phyloP scores from a whole-genome alignment of 768 basidiomycete genomes.

The Boletus rex-veris region DNA sequence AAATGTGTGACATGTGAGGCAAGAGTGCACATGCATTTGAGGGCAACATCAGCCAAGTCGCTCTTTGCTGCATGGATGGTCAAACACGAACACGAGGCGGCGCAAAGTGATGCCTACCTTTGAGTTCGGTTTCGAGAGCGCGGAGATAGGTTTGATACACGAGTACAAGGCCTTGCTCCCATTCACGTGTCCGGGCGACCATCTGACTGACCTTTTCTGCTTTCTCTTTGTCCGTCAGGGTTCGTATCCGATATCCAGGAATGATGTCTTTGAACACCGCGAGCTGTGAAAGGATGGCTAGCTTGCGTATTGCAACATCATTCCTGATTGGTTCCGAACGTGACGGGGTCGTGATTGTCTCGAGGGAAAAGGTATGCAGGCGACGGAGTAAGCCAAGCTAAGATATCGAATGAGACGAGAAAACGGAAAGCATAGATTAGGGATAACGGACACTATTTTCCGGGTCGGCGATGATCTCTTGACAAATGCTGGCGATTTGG shows the following conservation, averaged over 20 bases:
- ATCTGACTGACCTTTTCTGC: constrained; percentile 92
- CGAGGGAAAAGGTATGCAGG: constrained; percentile 82
- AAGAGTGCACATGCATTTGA: constrained; percentile 87
- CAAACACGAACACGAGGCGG: constrained; percentile 19
- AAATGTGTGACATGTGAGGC: constrained; percentile 86
- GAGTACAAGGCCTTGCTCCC: constrained; percentile 88
- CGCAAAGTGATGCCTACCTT: constrained; percentile 43
- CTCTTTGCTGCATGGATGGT: constrained; percentile 48
- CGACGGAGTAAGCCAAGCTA: constrained; percentile 88
- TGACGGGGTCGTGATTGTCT: constrained; percentile 65
- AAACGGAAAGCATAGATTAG: neutral
- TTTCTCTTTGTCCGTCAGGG: constrained; percentile 87
- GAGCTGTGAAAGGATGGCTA: constrained; percentile 86
- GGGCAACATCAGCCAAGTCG: constrained; percentile 61
- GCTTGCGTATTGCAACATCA: constrained; percentile 77
- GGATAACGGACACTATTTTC: constrained; percentile 78
- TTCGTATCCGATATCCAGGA: constrained; percentile 92
- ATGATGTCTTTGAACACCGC: constrained; percentile 96
- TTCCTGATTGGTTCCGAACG: constrained; percentile 72
- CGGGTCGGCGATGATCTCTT: constrained; percentile 91
- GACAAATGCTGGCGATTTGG: constrained; percentile 90
- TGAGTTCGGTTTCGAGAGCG: constrained; percentile 80
- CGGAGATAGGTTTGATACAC: constrained; percentile 90
- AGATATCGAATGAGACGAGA: constrained; percentile 13
- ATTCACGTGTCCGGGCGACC: constrained; percentile 86